A percentile compares a stretch with the other conserved stretches of the same genome.
phyloP scores from a whole-genome alignment of 495 filamentous ascomycete species.

The Penicillium tannophilum region DNA sequence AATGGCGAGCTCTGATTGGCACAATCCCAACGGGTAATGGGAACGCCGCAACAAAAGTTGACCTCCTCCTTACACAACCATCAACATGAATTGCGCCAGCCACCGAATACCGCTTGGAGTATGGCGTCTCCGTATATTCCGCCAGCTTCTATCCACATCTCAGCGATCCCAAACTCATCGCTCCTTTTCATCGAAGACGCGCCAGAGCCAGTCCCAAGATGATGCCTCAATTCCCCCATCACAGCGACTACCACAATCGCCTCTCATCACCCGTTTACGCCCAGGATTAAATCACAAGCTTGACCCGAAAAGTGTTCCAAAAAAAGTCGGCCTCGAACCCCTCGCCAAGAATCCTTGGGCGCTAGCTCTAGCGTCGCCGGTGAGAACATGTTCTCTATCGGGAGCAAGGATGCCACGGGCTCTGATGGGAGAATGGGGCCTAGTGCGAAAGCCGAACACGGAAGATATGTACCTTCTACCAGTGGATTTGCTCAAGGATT shows the following conservation, averaged over 20 bases:
- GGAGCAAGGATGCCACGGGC: constrained; percentile 56
- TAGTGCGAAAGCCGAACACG: constrained; percentile 59
- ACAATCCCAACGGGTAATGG: neutral
- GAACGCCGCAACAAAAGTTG: constrained; percentile 8
- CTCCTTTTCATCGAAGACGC: constrained; percentile 13
- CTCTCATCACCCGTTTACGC: constrained; percentile 29
- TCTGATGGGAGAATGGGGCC: constrained; percentile 64
- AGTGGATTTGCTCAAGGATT: constrained; percentile 42
- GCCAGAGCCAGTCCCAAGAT: constrained; percentile 3
- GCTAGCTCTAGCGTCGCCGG: constrained; percentile 61
- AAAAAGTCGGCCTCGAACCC: constrained; percentile 45
- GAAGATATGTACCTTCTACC: constrained; percentile 63
- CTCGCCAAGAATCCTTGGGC: constrained; percentile 49
- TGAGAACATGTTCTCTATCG: constrained; percentile 65
- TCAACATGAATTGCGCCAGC: constrained; percentile 34
- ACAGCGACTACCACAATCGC: constrained; percentile 45
- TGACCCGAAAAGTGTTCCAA: constrained; percentile 29
- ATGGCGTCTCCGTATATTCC: constrained; percentile 39
- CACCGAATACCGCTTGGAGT: constrained; percentile 32
- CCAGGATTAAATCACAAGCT: constrained; percentile 29
- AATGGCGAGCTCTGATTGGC: constrained; percentile 27
- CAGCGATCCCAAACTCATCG: constrained; percentile 3
- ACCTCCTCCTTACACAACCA: constrained; percentile 7
- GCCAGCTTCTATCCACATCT: constrained; percentile 24
- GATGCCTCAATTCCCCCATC: constrained; percentile 29